Base-by-base conservation (phyloP, 371 early-diverging fungal genomes). In the Nosema granulosis region DNA sequence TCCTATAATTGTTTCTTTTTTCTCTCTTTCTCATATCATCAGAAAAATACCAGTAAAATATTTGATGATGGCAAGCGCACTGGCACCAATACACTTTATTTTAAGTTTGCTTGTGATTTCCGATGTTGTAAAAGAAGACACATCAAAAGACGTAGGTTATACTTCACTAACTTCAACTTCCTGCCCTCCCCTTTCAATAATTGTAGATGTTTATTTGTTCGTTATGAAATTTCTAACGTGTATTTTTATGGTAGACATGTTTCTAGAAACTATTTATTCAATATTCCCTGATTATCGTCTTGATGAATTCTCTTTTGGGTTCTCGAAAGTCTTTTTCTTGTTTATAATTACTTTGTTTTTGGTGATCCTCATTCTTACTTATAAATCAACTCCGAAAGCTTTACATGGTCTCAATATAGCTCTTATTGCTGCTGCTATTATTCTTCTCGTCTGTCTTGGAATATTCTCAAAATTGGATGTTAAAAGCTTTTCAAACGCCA, bases 161-260 rank as follows among this genome's bases (percentile, higher is more conserved):
- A 34, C 32, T 18, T 63, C 63, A 3, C 1, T 63, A 18, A 34
- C 26, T 59, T 18, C 11, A 9, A 20, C 32, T 37, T 11, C 11
- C 11, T 9, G 6, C 1, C 20, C 20, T 54, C 26, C 34, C 2
- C 37, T 63, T 35, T 63, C 63, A 3, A 3, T 63, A 18, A 3
- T 63, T 18, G 22, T 63, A 3, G 43, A 63, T 37, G 3, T 63
- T 18, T 63, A 31, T 63, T 38, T 63, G 22, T 18, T 63, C 3
- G 1, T 63, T 38, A 1, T 63, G 1, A 63, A 63, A 63, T 63
- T 63, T 63, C 3, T 63, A 34, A 63, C 63, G 11, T 63, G 63
- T 38, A 9, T 63, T 9, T 63, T 63, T 35, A 37, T 34, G 20
- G 22, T 63, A 37, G 63, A 63, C 37, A 63, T 63, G 63, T 22